Conservation (phyloP, 2,329 filamentous ascomycete genomes). For the Ascochyta pisi region DNA sequence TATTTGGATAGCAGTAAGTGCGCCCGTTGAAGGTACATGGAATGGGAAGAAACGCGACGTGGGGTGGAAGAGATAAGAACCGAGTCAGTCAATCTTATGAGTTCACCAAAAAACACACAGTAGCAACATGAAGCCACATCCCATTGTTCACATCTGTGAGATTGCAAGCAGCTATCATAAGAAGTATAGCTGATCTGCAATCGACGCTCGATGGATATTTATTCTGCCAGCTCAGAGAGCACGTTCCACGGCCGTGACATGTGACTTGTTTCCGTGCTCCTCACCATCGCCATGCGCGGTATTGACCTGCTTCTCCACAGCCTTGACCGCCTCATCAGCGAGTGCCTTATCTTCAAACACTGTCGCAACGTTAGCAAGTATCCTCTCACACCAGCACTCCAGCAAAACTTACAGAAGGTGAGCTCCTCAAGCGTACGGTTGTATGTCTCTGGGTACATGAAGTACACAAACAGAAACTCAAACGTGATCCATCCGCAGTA, state of each 20-base stretch:
- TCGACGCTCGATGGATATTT: background rate
- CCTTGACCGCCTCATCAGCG: constrained; percentile 40
- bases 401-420: constrained; percentile 48
- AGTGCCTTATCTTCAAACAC: constrained; percentile 48
- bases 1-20: too few species aligned
- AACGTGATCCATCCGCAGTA: constrained; percentile 63
- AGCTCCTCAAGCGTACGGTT: constrained; percentile 67
- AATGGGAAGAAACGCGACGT: too few species aligned
- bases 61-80: too few species aligned
- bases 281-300: constrained; percentile 21
- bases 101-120: too few species aligned
- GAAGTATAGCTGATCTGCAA: background rate
- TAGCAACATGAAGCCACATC: too few species aligned
- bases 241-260: constrained; percentile 30
- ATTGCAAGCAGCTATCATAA: too few species aligned
- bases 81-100: too few species aligned
- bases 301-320: constrained; percentile 46
- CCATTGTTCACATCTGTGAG: too few species aligned
- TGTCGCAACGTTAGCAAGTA: constrained; percentile 22
- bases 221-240: constrained; percentile 8
- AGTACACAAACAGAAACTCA: constrained; percentile 62
- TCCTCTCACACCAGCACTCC: rapidly evolving
- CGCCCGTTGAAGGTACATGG: too few species aligned
- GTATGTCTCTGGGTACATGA: constrained; percentile 68
- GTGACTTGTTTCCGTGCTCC: constrained; percentile 28